Conservation (phyloP, 495 filamentous ascomycete species). For the Penicillium roqueforti region DNA sequence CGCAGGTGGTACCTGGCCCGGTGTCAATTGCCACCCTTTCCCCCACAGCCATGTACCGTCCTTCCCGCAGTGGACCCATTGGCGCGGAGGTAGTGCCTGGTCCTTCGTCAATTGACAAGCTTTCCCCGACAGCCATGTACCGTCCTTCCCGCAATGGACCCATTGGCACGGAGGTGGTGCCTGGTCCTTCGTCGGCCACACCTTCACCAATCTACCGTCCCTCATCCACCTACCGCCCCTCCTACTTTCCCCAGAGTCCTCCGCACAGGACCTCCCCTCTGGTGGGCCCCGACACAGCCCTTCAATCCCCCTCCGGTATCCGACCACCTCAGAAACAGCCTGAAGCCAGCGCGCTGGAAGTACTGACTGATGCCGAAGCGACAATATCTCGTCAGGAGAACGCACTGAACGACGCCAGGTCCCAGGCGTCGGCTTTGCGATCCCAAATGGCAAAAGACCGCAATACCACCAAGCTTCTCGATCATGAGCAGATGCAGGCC, state of each 20-base stretch:
- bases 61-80: neutral
- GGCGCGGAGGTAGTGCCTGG: too few species aligned
- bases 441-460: neutral
- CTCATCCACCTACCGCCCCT: too few species aligned
- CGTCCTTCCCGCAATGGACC: neutral
- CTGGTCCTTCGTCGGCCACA: neutral
- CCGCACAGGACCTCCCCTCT: constrained; percentile 1
- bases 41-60: too few species aligned
- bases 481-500: neutral
- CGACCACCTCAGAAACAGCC: neutral
- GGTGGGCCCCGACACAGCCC: constrained; percentile 3
- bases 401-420: neutral
- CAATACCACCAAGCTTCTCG: neutral
- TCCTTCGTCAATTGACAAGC: too few species aligned
- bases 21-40: too few species aligned
- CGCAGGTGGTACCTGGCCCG: too few species aligned
- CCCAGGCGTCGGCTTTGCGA: neutral
- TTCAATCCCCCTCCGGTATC: neutral
- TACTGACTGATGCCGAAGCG: neutral
- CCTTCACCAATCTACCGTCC: too few species aligned
- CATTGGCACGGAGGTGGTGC: neutral
- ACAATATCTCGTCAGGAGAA: neutral
- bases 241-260: neutral
- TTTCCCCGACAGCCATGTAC: too few species aligned
- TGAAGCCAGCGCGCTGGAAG: neutral